Evolutionary conservation across 495 filamentous ascomycete genomes (phyloP), one percentile per base, ranked within the genome.

Genomic region (Penicillium pancosmium): DNA sequence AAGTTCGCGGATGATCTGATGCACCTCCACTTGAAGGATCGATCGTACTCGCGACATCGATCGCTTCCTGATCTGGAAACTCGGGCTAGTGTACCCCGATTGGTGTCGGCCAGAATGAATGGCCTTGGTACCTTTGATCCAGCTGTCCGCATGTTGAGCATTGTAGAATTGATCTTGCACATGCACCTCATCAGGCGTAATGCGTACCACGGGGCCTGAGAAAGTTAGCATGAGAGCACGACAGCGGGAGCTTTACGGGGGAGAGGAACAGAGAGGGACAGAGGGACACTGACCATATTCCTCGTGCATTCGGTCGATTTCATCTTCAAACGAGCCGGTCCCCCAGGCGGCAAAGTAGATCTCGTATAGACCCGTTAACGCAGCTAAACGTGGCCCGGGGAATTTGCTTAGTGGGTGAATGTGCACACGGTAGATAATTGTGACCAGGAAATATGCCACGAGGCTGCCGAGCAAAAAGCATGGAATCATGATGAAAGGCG

Each of bases 361-460:
- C 54, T 84, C 82, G 41, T 80, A 80, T 18, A 75, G 57, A 33
- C 72, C 73, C 0, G 76, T 78, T 16, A 72, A 54, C 4, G 76
- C 77, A 0, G 80, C 80, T 11, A 82, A 61, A 23, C 68, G 73
- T 0, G 79, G 77, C 6, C 80, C 81, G 0, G 81, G 81, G 46
- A 79, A 78, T 51, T 56, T 67, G 46, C 67, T 69, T 0, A 80
- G 62, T n/a, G 76, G 71, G 41, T 75, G 72, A 18, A 79, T 60
- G 49, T 69, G 67, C 15, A 76, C 66, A 3, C 74, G 70, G 34
- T 75, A 76, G 27, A 76, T 40, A n/a, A 47, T 35, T 34, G 59
- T 60, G 25, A 68, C 57, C 38, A 70, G 40, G 51, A 53, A 49
- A 23, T 68, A 68, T 48, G 68, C 60, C 47, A 70, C n/a, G 9